Percentiles rank a stretch among this genome's conserved stretches.
Conservation (phyloP, 2,329 filamentous ascomycete genomes). For the Cytospora piceicola region DNA sequence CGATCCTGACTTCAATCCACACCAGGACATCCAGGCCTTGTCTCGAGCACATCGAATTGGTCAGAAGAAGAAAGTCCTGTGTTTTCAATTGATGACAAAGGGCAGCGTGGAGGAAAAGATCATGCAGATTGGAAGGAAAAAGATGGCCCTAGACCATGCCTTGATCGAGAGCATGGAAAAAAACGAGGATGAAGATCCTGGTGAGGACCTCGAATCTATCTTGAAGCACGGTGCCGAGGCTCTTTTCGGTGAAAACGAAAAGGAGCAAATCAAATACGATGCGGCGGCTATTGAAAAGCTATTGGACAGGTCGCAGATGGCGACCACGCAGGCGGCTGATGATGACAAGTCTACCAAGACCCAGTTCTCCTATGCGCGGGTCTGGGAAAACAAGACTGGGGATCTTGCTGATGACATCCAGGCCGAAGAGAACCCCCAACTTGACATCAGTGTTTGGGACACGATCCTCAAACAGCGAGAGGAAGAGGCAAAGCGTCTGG, state of each 20-base stretch:
- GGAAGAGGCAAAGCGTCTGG: constrained; percentile 73
- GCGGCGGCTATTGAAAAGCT: constrained; percentile 81
- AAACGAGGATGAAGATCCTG: constrained; percentile 72
- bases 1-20: constrained; percentile 96
- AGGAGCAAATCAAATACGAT: constrained; percentile 81
- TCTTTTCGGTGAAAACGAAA: constrained; percentile 76
- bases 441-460: constrained; percentile 81
- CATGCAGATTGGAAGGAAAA: constrained; percentile 91
- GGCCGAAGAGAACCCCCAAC: constrained; percentile 55
- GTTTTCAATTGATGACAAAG: constrained; percentile 92
- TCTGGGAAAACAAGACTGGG: constrained; percentile 86
- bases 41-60: constrained; percentile 95
- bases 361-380: constrained; percentile 85
- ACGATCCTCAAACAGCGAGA: constrained; percentile 85
- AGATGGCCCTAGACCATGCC: constrained; percentile 93
- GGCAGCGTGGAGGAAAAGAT: constrained; percentile 93
- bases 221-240: constrained; percentile 85
- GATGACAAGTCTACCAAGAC: constrained; percentile 68
- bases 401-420: constrained; percentile 67
- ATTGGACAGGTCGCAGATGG: constrained; percentile 82
- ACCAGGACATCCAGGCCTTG: constrained; percentile 95
- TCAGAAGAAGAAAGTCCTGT: constrained; percentile 92
- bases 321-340: constrained; percentile 68
- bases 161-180: constrained; percentile 87
- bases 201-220: constrained; percentile 83